Evolutionary conservation across 441 rosid genomes (phyloP).

Genomic region (Isatis lusitanica): DNA sequence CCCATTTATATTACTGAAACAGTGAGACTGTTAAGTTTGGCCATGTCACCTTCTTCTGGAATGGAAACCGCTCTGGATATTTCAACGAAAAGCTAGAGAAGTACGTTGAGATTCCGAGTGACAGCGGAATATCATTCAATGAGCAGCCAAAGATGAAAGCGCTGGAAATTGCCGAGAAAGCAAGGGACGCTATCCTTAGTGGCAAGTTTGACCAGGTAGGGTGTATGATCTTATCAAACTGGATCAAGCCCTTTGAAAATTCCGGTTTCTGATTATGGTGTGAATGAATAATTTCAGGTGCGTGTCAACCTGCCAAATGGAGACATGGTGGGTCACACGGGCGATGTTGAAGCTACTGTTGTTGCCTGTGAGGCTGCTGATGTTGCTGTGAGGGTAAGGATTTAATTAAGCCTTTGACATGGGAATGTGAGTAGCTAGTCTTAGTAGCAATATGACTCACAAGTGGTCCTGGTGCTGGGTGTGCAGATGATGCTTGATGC

Average conservation of each 20-base stretch:
- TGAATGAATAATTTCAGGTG: slow-evolving; percentile 45
- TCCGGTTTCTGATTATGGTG: slow-evolving; percentile 2
- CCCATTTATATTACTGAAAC: slow-evolving; percentile 13
- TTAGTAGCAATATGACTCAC: not conserved
- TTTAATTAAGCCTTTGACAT: not conserved
- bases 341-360: slow-evolving; percentile 82
- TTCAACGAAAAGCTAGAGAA: slow-evolving; percentile 74
- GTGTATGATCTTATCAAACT: slow-evolving; percentile 6
- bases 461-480: not conserved
- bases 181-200: slow-evolving; percentile 89
- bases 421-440: not conserved
- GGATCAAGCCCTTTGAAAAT: not conserved
- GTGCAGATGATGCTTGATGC: slow-evolving; percentile 86
- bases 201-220: slow-evolving; percentile 84
- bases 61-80: slow-evolving; percentile 96
- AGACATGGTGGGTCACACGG: slow-evolving; percentile 98
- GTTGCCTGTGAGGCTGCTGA: slow-evolving; percentile 95
- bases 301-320: slow-evolving; percentile 92
- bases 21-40: slow-evolving; percentile 99
- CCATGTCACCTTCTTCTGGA: slow-evolving; percentile 99
- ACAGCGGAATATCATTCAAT: slow-evolving; percentile 88
- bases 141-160: slow-evolving; percentile 97
- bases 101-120: slow-evolving; percentile 93
- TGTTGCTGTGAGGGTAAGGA: slow-evolving; percentile 77
- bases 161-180: slow-evolving; percentile 80